Evolutionary conservation across 2,329 filamentous ascomycete species (phyloP).

Genomic region (Xenosphaeropsis pyriputrescens): DNA sequence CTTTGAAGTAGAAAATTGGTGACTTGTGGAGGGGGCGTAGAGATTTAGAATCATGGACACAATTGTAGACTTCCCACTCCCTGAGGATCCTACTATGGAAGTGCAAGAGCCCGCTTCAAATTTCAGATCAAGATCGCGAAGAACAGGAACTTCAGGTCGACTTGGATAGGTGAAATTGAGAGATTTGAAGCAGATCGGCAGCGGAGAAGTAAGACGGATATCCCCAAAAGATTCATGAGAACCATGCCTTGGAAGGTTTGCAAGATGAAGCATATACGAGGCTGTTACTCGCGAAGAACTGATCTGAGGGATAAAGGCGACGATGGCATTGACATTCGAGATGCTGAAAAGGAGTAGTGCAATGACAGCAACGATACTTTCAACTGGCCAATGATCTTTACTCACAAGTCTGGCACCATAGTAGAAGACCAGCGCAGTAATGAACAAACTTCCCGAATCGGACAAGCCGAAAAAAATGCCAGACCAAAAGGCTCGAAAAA

Average conservation of each 20-base stretch:
- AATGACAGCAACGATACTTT: conserved; percentile 57
- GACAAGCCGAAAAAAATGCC: conserved; percentile 67
- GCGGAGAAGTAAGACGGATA: conserved; percentile 27
- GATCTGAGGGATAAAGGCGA: conserved; percentile 69
- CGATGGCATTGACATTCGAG: conserved; percentile 52
- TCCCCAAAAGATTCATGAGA: conserved; percentile 23
- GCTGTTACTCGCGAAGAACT: conserved; percentile 60
- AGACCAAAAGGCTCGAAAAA: conserved; percentile 49
- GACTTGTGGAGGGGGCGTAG: conserved; percentile 29
- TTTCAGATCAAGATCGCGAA: conserved; percentile 50
- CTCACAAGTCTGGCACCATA: conserved; percentile 57
- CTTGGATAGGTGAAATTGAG: conserved; percentile 62
- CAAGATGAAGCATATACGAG: conserved; percentile 55
- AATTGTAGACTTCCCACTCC: conserved; percentile 84
- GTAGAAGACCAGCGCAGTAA: conserved; percentile 70
- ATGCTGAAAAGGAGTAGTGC: conserved; percentile 77
- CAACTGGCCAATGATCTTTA: conserved; percentile 30
- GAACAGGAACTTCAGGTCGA: conserved; percentile 32
- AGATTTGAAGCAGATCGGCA: conserved; percentile 36
- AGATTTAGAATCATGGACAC: conserved; percentile 60
- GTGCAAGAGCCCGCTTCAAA: conserved; percentile 50
- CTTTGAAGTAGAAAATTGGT: not conserved
- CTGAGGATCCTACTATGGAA: conserved; percentile 71
- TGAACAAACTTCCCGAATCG: conserved; percentile 55
- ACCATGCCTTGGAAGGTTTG: conserved; percentile 33